A percentile compares a stretch with the other conserved stretches of the same genome.
Evolutionary conservation across 139 green algal genomes (phyloP).

Genomic region (Marvania coccoides): DNA sequence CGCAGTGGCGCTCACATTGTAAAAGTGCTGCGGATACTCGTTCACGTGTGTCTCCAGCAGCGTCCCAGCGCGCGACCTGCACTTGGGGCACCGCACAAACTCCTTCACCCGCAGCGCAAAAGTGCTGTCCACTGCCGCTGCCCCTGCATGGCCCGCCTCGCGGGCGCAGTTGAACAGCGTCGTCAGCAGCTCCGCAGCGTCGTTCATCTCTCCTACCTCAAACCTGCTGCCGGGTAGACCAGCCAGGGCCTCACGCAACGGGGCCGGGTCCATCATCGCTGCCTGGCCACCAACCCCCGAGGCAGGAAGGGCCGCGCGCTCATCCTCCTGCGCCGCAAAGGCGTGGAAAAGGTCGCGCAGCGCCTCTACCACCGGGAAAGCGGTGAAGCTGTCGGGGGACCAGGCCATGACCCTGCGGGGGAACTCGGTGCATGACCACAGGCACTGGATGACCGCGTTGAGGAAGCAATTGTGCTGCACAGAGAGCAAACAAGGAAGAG

Average conservation of each 20-base stretch:
- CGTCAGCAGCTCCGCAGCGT: constrained; percentile 14
- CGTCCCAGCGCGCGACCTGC: too few species aligned
- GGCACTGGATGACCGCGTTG: constrained; percentile 76
- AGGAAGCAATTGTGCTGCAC: constrained; percentile 86
- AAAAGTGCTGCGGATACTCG: constrained; percentile 3
- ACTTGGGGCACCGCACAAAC: background rate
- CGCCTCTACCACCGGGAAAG: background rate
- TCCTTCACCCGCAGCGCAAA: background rate
- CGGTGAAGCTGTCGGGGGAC: background rate
- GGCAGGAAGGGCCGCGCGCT: background rate
- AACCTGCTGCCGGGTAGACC: background rate
- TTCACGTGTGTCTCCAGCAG: background rate
- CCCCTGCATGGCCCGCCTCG: background rate
- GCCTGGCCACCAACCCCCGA: too few species aligned
- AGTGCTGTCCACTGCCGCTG: background rate
- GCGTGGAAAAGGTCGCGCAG: background rate
- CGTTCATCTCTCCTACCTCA: constrained; percentile 11
- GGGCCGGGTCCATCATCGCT: background rate
- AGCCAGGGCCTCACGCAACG: background rate
- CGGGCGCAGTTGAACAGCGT: constrained; percentile 6
- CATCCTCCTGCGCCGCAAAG: too few species aligned
- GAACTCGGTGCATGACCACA: constrained; percentile 42
- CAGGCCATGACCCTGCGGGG: too few species aligned
- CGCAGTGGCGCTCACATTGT: background rate
- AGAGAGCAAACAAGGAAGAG: too few species aligned